Percentiles rank a stretch among this genome's conserved stretches.
phyloP scores from a whole-genome alignment of 2,329 filamentous ascomycete genomes.

The Seiridium cupressi region DNA sequence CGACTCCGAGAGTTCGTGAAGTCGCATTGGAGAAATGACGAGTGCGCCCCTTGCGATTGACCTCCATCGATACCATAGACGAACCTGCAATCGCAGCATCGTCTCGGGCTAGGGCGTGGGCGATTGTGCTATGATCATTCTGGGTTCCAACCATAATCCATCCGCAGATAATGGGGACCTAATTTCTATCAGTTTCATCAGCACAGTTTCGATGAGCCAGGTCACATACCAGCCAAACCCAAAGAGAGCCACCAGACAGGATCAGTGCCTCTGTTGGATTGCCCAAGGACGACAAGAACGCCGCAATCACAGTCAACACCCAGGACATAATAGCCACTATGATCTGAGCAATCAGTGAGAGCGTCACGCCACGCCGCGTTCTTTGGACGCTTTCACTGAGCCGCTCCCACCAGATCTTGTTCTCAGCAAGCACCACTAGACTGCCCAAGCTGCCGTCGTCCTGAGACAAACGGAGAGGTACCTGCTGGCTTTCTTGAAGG shows the following conservation, averaged over 20 bases:
- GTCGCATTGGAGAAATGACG: neutral
- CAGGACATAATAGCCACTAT: slow-evolving; percentile 14
- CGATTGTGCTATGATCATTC: slow-evolving; percentile 10
- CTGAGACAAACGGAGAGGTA: slow-evolving; percentile 13
- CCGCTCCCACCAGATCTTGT: slow-evolving; percentile 15
- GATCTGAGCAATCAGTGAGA: slow-evolving; percentile 16
- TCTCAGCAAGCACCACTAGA: slow-evolving; percentile 13
- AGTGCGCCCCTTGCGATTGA: neutral
- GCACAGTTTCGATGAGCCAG: neutral
- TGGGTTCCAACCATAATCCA: slow-evolving; percentile 16
- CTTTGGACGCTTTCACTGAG: slow-evolving; percentile 9
- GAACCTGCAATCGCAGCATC: neutral
- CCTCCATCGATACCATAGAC: neutral
- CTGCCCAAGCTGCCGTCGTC: slow-evolving; percentile 13
- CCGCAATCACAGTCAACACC: slow-evolving; percentile 12
- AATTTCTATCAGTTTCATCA: neutral
- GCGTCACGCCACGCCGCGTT: slow-evolving; percentile 13
- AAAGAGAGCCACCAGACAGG: slow-evolving; percentile 14
- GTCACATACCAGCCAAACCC: slow-evolving; percentile 16
- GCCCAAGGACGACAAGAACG: slow-evolving; percentile 13
- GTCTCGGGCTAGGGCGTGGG: slow-evolving; percentile 10
- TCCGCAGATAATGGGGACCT: slow-evolving; percentile 16
- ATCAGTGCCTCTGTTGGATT: slow-evolving; percentile 13
- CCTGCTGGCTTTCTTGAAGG: slow-evolving; percentile 15
- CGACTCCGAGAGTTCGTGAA: neutral